phyloP scores from a whole-genome alignment of 805 yeast species.

The Hanseniaspora hatyaiensis region DNA sequence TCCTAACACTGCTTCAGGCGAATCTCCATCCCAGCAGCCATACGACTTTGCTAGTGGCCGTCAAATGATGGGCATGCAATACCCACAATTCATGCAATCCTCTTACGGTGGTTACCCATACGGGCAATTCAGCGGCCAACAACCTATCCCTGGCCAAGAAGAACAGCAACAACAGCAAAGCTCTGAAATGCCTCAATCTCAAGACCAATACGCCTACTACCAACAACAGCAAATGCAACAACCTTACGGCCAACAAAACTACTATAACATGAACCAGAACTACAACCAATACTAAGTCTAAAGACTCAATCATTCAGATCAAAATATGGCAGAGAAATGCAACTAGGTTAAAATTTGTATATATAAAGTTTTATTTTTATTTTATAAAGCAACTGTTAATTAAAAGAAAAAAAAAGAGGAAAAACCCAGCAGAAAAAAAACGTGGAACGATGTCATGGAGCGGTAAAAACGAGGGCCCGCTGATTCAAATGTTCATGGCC shows the following conservation, averaged over 20 bases:
- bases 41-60: constrained; percentile 21
- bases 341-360: background rate
- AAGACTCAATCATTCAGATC: background rate
- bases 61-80: constrained; percentile 18
- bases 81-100: constrained; percentile 11
- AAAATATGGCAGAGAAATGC: background rate
- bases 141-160: constrained; percentile 23
- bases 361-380: no score
- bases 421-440: no score
- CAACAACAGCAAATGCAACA: constrained; percentile 20
- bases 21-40: constrained; percentile 21
- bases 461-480: no score
- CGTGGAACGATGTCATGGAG: no score
- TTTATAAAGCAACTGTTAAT: background rate
- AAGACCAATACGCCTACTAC: constrained; percentile 11
- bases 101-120: constrained; percentile 3
- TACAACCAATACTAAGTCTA: constrained; percentile 10
- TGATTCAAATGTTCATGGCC: no score
- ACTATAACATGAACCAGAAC: constrained; percentile 28
- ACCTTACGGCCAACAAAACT: constrained; percentile 28
- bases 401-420: no score
- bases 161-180: constrained; percentile 22
- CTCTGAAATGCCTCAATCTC: constrained; percentile 22
- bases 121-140: constrained; percentile 10
- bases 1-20: constrained; percentile 25